Conservation (phyloP, 345 rosid genomes). For the Brassica napus region DNA sequence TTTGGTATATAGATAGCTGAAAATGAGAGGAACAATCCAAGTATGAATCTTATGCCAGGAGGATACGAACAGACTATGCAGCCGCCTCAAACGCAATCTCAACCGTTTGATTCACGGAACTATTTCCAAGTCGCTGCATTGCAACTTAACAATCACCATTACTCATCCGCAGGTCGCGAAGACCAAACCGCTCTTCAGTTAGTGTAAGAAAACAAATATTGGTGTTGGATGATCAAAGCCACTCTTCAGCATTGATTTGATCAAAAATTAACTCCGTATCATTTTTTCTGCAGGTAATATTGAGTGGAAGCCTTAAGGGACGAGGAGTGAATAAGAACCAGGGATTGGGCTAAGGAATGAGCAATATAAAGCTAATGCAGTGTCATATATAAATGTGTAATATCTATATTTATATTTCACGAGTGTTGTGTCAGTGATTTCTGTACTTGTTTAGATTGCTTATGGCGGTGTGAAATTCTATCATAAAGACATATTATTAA, state of each 20-base stretch:
- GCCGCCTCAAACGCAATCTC: conserved; percentile 45
- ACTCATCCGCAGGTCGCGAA: conserved; percentile 44
- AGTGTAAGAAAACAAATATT: conserved; percentile 53
- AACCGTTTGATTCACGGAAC: conserved; percentile 64
- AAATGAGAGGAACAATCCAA: conserved; percentile 71
- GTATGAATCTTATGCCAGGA: conserved; percentile 86
- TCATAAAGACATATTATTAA: conserved; percentile 17
- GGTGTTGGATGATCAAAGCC: not conserved
- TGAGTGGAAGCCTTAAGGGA: conserved; percentile 8
- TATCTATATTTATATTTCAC: conserved; percentile 18
- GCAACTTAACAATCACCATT: conserved; percentile 63
- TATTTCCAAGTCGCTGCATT: conserved; percentile 83
- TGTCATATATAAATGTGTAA: conserved; percentile 5
- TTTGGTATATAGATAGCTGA: conserved; percentile 64
- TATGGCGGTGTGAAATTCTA: conserved; percentile 27
- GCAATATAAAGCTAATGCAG: conserved; percentile 32
- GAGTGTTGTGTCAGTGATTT: conserved; percentile 16
- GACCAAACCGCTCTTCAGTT: conserved; percentile 85
- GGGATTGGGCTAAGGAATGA: conserved; percentile 16
- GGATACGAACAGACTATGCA: conserved; percentile 70
- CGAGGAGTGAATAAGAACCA: conserved; percentile 31
- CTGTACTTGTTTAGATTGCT: conserved; percentile 19
- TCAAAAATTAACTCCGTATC: not conserved
- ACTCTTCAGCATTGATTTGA: not conserved
- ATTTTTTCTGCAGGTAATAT: conserved; percentile 29